These are phyloP conservation scores for Helicostylum pulchrum DNA, from an alignment of 192 early-diverging fungal genomes.

Conservation along the genomic window DNA sequence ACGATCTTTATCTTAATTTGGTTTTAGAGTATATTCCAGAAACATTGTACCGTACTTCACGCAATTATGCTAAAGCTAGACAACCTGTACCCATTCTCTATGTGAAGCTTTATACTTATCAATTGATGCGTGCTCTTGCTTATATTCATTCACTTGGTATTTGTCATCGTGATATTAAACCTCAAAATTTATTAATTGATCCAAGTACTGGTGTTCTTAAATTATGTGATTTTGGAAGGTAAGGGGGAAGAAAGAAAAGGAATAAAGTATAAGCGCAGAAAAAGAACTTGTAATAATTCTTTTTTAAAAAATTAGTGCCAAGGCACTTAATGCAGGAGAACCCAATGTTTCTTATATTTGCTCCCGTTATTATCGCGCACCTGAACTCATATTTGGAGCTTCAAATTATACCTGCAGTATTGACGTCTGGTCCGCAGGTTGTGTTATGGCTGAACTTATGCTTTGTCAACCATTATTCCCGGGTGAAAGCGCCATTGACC, in stretches of 20 bases:
- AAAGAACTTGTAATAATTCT: neutral
- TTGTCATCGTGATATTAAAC: constrained; percentile 98
- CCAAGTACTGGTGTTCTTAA: constrained; percentile 85
- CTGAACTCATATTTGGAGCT: constrained; percentile 93
- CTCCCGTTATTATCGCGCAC: constrained; percentile 94
- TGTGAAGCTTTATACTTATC: constrained; percentile 98
- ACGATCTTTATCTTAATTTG: constrained; percentile 93
- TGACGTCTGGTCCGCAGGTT: constrained; percentile 93
- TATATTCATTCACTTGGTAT: constrained; percentile 97
- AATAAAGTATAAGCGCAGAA: neutral
- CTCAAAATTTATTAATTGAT: constrained; percentile 94
- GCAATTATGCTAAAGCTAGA: constrained; percentile 84
- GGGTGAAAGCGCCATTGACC: constrained; percentile 94
- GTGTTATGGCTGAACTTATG: constrained; percentile 95
- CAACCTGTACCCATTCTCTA: constrained; percentile 89
- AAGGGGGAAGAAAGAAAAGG: constrained; percentile 4
- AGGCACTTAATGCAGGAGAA: constrained; percentile 88
- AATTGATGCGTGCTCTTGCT: constrained; percentile 91
- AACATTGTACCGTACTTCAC: constrained; percentile 88
- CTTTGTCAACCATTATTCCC: constrained; percentile 90
- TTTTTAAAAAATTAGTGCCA: constrained; percentile 62
- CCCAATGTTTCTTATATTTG: constrained; percentile 98
- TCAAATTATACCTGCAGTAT: constrained; percentile 87
- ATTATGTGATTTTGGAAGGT: constrained; percentile 93
- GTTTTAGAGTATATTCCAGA: constrained; percentile 93